Percentiles rank a stretch among this genome's conserved stretches.
Conservation (phyloP, 768 basidiomycete species). For the Leccinum disarticulatum region DNA sequence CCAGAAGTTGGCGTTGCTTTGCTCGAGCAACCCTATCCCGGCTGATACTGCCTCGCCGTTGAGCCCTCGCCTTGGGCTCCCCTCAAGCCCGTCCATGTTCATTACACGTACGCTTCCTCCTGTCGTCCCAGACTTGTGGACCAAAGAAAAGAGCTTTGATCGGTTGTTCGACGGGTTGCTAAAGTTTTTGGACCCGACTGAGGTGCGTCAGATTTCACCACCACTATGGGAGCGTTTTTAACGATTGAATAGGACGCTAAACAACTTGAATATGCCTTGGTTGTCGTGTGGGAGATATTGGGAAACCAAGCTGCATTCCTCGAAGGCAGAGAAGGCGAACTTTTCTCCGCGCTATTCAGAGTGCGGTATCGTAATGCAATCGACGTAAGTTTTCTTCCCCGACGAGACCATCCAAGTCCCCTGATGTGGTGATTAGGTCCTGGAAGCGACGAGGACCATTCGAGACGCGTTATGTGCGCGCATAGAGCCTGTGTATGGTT, state of each 20-base stretch:
- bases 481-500: constrained; percentile 80
- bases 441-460: constrained; percentile 81
- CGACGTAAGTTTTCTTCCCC: constrained; percentile 48
- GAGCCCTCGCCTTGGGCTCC: constrained; percentile 50
- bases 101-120: constrained; percentile 38
- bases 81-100: constrained; percentile 60
- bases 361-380: constrained; percentile 72
- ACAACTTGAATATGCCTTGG: constrained; percentile 73
- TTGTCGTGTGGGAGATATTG: constrained; percentile 81
- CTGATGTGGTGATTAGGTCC: constrained; percentile 47
- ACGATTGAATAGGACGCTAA: constrained; percentile 50
- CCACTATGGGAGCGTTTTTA: neutral
- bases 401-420: neutral
- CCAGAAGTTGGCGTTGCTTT: constrained; percentile 65
- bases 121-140: constrained; percentile 66
- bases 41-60: constrained; percentile 47
- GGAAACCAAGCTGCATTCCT: constrained; percentile 70
- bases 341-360: constrained; percentile 69
- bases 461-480: constrained; percentile 71
- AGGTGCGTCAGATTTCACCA: constrained; percentile 44
- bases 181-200: constrained; percentile 57
- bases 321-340: constrained; percentile 76
- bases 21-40: constrained; percentile 54
- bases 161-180: constrained; percentile 65
- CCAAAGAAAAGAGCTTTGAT: constrained; percentile 67